A percentile compares a stretch with the other conserved stretches of the same genome.
Conservation (phyloP, 2,329 filamentous ascomycete species). For the Alternaria longipes region DNA sequence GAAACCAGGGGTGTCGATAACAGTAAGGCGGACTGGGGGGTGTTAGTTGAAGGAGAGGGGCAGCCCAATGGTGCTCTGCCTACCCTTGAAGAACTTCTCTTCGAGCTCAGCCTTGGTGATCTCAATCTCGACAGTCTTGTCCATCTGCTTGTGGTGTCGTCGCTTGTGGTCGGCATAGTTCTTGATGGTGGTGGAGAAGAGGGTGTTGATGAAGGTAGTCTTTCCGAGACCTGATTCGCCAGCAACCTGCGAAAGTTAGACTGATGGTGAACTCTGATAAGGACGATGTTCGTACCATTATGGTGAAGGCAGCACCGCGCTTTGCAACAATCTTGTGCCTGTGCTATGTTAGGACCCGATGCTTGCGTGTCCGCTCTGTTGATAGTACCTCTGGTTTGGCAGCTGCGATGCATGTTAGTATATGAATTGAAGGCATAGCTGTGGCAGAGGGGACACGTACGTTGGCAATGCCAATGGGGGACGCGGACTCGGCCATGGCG, state of each 20-base stretch:
- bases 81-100: slow-evolving; percentile 99
- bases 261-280: background rate
- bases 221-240: slow-evolving; percentile 98
- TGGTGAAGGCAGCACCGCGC: slow-evolving; percentile 97
- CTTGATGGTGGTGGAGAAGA: slow-evolving; percentile 99
- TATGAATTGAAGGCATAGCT: background rate
- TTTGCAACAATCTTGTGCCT: slow-evolving; percentile 78
- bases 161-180: slow-evolving; percentile 99
- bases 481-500: slow-evolving; percentile 70
- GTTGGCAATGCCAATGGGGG: slow-evolving; percentile 78
- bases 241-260: slow-evolving; percentile 74
- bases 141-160: slow-evolving; percentile 98
- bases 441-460: slow-evolving; percentile 57
- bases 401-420: slow-evolving; percentile 61
- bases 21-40: slow-evolving; percentile 87
- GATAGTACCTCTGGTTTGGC: slow-evolving; percentile 71
- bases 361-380: slow-evolving; percentile 21
- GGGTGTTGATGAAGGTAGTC: slow-evolving; percentile 99
- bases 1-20: slow-evolving; percentile 98
- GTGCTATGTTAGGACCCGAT: slow-evolving; percentile 45
- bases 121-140: slow-evolving; percentile 99
- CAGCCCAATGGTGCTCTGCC: background rate
- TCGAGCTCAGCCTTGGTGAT: slow-evolving; percentile 99
- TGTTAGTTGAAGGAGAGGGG: slow-evolving; percentile 28
- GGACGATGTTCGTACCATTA: slow-evolving; percentile 76